Base-by-base conservation (phyloP, 2,329 filamentous ascomycete genomes). In the Colletotrichum incanum region DNA sequence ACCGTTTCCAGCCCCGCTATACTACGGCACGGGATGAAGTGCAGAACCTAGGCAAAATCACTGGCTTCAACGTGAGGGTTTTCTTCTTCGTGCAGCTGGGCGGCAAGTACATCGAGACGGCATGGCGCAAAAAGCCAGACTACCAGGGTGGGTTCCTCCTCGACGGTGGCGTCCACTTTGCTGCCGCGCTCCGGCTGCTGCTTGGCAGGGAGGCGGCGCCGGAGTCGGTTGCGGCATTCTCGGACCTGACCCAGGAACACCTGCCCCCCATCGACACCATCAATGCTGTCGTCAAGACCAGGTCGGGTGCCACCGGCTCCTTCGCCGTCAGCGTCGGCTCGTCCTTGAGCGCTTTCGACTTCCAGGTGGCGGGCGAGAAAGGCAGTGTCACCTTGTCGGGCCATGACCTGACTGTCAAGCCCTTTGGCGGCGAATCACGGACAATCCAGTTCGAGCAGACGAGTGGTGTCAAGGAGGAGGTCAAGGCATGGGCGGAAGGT, bases 101-200 rank as follows among this genome's bases (percentile, higher is more conserved):
- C 41, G 71, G 71, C 26, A 71, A 73, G 49, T 73, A 73, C 67
- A 73, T 73, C 16, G 71, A 73, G 71, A 73, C 71, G 26, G 60
- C 66, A n/a, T 73, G 93, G 93, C 90, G 93, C 66, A 92, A 92
- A 79, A 87, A 83, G 67, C 93, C 93, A 1, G 85, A 88, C 64
- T 89, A 94, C 78, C 93, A 94, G 80, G 93, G 93, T 66, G 93
- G 93, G 0, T 95, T 94, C 78, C 80, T 95, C 66, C 88, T 95
- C 2, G 93, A 95, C 77, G 92, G 90, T 18, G 93, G 93, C 54
- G 92, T 95, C 34, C 93, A 95, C 80, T 91, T 89, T 72, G 84
- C 91, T 8, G 93, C 93, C 9, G 90, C 83, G 0, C 85, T 92
- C 61, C 85, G 93, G 20, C 79, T 88, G 41, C 78, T 95, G 52